Evolutionary conservation across 768 basidiomycete genomes (phyloP).

Genomic region (Agrocybe pediades): DNA sequence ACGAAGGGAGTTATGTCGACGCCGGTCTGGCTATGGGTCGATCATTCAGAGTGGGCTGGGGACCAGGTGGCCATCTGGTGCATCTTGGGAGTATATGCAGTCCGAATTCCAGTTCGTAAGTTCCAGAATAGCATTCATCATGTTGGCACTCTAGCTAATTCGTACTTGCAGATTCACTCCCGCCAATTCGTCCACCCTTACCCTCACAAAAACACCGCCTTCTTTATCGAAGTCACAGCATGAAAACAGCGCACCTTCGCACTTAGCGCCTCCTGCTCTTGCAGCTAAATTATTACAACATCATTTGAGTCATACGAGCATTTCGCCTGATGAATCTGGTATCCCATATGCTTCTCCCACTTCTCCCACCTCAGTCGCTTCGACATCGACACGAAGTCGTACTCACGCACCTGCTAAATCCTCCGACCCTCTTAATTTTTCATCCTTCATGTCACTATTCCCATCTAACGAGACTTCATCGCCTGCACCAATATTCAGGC

Average conservation of each 20-base stretch:
- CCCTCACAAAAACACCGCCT: constrained; percentile 47
- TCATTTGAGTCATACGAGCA: constrained; percentile 73
- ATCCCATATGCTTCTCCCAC: constrained; percentile 72
- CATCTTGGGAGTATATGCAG: constrained; percentile 77
- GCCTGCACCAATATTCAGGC: constrained; percentile 83
- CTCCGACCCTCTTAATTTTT: constrained; percentile 64
- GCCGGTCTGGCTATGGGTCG: constrained; percentile 85
- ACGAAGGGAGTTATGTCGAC: constrained; percentile 72
- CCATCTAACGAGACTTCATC: constrained; percentile 68
- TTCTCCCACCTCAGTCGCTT: constrained; percentile 23
- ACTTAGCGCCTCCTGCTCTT: constrained; percentile 34
- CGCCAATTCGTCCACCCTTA: constrained; percentile 66
- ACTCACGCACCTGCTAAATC: constrained; percentile 25
- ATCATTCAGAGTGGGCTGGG: constrained; percentile 91
- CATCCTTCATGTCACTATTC: constrained; percentile 75
- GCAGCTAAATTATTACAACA: constrained; percentile 72
- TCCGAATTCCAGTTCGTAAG: constrained; percentile 56
- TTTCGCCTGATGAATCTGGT: constrained; percentile 68
- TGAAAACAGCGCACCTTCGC: constrained; percentile 11
- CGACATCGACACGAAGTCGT: constrained; percentile 24
- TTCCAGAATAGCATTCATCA: constrained; percentile 12
- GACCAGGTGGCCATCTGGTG: constrained; percentile 73
- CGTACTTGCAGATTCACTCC: constrained; percentile 46
- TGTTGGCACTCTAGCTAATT: constrained; percentile 3
- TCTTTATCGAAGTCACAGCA: constrained; percentile 17